These are phyloP conservation scores for Monosporascus cannonballus DNA, from an alignment of 2,329 filamentous ascomycete genomes.

Conservation along the genomic window DNA sequence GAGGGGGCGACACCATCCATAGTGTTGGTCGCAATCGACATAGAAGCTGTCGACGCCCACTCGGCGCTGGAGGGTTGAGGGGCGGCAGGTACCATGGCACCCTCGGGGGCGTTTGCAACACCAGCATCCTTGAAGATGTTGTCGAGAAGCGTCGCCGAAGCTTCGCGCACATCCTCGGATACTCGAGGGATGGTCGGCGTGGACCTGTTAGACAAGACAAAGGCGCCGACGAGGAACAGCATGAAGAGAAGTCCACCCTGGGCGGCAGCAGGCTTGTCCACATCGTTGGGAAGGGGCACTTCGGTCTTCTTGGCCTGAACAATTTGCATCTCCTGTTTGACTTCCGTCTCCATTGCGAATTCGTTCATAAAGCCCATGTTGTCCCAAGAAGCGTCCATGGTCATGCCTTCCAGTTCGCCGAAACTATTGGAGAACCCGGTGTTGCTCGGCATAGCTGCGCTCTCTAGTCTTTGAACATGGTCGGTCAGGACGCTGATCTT, in stretches of 20 bases:
- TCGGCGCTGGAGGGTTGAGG: conserved; percentile 46
- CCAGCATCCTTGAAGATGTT: conserved; percentile 78
- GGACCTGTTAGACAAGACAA: conserved; percentile 82
- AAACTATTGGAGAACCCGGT: conserved; percentile 66
- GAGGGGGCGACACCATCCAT: conserved; percentile 50
- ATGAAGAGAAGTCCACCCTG: conserved; percentile 84
- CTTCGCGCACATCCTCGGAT: conserved; percentile 73
- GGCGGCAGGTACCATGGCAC: conserved; percentile 37
- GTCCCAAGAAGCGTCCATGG: conserved; percentile 79
- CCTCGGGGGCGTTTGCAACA: conserved; percentile 41
- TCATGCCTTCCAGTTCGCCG: conserved; percentile 75
- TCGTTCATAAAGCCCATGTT: conserved; percentile 72
- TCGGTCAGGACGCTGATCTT: conserved; percentile 79
- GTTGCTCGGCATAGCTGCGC: conserved; percentile 50
- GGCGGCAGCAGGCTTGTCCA: conserved; percentile 61
- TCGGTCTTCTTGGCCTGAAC: conserved; percentile 50
- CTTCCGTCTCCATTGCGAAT: conserved; percentile 55
- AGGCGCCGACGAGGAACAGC: conserved; percentile 93
- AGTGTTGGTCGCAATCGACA: conserved; percentile 34
- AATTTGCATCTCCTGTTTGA: conserved; percentile 54
- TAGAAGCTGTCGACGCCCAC: conserved; percentile 37
- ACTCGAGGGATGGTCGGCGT: conserved; percentile 67
- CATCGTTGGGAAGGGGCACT: conserved; percentile 37
- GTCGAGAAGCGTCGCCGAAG: conserved; percentile 70
- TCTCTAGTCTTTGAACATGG: conserved; percentile 66